A percentile compares a stretch with the other conserved stretches of the same genome.
phyloP scores from a whole-genome alignment of 441 rosid genomes.

The Geranium incanum region DNA sequence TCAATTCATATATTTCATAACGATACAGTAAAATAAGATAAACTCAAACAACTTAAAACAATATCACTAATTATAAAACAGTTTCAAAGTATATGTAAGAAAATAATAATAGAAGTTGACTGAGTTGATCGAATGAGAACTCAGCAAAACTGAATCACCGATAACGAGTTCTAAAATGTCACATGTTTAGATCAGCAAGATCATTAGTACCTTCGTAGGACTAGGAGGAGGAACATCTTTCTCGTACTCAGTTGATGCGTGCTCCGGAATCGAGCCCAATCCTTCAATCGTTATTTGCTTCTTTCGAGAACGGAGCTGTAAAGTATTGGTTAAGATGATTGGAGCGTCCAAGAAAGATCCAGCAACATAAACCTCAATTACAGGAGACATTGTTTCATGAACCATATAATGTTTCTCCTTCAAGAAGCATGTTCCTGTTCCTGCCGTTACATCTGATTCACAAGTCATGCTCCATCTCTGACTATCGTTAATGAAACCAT shows the following conservation, averaged over 20 bases:
- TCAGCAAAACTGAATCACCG: too few relatives aligned
- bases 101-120: too few relatives aligned
- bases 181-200: slow-evolving; percentile 15
- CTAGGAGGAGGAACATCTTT: slow-evolving; percentile 24
- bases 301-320: slow-evolving; percentile 43
- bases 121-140: too few relatives aligned
- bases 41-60: too few relatives aligned
- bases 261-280: slow-evolving; percentile 53
- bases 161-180: background rate
- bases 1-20: too few relatives aligned
- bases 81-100: too few relatives aligned
- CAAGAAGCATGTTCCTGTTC: background rate
- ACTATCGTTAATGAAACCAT: background rate
- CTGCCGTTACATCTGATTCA: background rate
- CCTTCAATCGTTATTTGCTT: slow-evolving; percentile 32
- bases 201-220: slow-evolving; percentile 34
- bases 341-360: slow-evolving; percentile 56
- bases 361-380: slow-evolving; percentile 57
- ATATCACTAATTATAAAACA: too few relatives aligned
- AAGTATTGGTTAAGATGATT: slow-evolving; percentile 48
- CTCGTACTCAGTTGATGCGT: slow-evolving; percentile 31
- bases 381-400: slow-evolving; percentile 19
- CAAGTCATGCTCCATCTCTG: slow-evolving; percentile 4
- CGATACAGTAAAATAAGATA: too few relatives aligned
- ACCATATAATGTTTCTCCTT: slow-evolving; percentile 2